A percentile compares a stretch with the other conserved stretches of the same genome.
Evolutionary conservation across 1,284 basidiomycete genomes (phyloP).

Genomic region (Cryptococcus depauperatus): DNA sequence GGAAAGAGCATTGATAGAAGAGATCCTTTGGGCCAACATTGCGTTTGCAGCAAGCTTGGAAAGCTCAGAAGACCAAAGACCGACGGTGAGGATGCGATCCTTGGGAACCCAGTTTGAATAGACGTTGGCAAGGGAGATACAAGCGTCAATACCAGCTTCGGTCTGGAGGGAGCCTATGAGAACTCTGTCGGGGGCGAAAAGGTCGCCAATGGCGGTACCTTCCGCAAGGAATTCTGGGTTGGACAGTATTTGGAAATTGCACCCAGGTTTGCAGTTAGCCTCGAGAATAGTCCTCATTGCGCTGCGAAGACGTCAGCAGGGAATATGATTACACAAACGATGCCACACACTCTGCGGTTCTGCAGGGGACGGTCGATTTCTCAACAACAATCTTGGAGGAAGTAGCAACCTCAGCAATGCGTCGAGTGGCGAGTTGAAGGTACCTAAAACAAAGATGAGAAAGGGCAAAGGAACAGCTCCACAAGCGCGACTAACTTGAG

Average conservation of each 20-base stretch:
- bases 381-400: conserved; percentile 98
- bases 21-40: conserved; percentile 96
- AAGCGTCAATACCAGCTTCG: conserved; percentile 72
- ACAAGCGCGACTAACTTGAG: conserved; percentile 61
- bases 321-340: background rate
- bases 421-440: conserved; percentile 90
- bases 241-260: conserved; percentile 94
- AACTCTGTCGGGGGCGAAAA: conserved; percentile 85
- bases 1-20: conserved; percentile 93
- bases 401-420: conserved; percentile 83
- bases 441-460: conserved; percentile 56
- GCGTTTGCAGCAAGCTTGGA: conserved; percentile 98
- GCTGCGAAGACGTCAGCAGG: conserved; percentile 15
- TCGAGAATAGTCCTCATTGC: conserved; percentile 99
- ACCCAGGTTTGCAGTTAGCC: conserved; percentile 86
- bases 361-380: conserved; percentile 97
- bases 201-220: conserved; percentile 87
- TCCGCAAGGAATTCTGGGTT: conserved; percentile 98
- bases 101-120: conserved; percentile 93
- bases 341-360: conserved; percentile 67
- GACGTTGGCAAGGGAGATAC: conserved; percentile 63
- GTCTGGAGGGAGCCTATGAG: conserved; percentile 93
- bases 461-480: background rate
- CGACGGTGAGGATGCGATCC: conserved; percentile 82
- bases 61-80: conserved; percentile 97